Evolutionary conservation across 352 stramenopile species (phyloP).

Genomic region (Thraustotheca clavata): DNA sequence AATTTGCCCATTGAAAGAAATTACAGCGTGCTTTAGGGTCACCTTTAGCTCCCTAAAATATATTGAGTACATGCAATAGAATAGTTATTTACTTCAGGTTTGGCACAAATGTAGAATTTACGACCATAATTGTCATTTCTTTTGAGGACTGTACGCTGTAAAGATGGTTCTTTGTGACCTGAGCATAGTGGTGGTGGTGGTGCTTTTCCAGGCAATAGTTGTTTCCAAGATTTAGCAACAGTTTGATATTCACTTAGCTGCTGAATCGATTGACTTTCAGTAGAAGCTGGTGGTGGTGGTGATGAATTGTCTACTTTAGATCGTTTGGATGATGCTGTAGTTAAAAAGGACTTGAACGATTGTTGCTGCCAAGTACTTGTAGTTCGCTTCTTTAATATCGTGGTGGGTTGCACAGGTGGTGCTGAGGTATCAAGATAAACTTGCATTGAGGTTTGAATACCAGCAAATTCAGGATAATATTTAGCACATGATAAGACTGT

Average conservation of each 20-base stretch:
- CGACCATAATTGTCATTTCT: conserved; percentile 70
- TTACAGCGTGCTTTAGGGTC: conserved; percentile 71
- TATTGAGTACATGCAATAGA: background rate
- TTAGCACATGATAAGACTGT: conserved; percentile 52
- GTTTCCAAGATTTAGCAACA: conserved; percentile 35
- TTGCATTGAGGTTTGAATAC: conserved; percentile 45
- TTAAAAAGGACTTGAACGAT: background rate
- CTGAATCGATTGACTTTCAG: conserved; percentile 5
- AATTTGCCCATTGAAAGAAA: conserved; percentile 76
- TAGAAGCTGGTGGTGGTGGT: background rate
- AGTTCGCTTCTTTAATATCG: background rate
- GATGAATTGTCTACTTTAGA: too few relatives aligned
- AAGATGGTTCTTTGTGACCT: conserved; percentile 48
- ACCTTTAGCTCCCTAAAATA: conserved; percentile 54
- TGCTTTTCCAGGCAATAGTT: conserved; percentile 53
- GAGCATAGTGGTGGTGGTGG: conserved; percentile 49
- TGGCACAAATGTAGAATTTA: conserved; percentile 83
- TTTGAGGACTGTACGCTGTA: conserved; percentile 73
- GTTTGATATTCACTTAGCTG: background rate
- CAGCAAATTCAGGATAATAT: conserved; percentile 65
- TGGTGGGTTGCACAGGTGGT: conserved; percentile 29
- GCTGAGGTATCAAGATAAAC: conserved; percentile 3
- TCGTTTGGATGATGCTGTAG: background rate
- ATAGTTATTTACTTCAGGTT: conserved; percentile 40
- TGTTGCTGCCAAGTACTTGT: background rate